Evolutionary conservation across 1,284 basidiomycete genomes (phyloP).

Genomic region (Ustilago nuda): DNA sequence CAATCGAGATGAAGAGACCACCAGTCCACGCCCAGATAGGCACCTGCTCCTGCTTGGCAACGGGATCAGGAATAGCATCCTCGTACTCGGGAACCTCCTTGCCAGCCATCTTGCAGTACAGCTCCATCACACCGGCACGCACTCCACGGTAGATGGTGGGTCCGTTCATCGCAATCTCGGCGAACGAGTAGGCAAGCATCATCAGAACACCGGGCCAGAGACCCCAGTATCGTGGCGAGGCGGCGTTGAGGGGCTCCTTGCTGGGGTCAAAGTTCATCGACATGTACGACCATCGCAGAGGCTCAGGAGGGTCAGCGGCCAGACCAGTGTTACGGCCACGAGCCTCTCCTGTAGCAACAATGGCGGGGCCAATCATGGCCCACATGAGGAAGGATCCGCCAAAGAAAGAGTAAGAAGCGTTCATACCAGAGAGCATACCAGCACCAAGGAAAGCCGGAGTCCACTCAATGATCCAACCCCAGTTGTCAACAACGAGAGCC

Average conservation of each 20-base stretch:
- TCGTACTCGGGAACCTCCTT: conserved; percentile 39
- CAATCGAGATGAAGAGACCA: conserved; percentile 73
- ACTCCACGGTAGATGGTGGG: conserved; percentile 64
- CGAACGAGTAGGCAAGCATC: conserved; percentile 69
- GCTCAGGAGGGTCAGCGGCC: conserved; percentile 22
- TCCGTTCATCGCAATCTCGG: conserved; percentile 66
- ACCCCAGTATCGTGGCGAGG: conserved; percentile 78
- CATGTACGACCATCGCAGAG: conserved; percentile 43
- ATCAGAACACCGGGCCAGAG: conserved; percentile 77
- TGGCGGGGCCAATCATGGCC: conserved; percentile 76
- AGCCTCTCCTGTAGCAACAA: conserved; percentile 70
- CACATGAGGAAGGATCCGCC: conserved; percentile 76
- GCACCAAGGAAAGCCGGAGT: conserved; percentile 79
- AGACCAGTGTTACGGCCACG: conserved; percentile 31
- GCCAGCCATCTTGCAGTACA: conserved; percentile 39
- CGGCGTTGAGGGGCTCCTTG: conserved; percentile 62
- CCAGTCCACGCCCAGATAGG: conserved; percentile 74
- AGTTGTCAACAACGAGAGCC: conserved; percentile 75
- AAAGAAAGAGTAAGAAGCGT: conserved; percentile 77
- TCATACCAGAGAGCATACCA: conserved; percentile 77
- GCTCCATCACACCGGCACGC: conserved; percentile 49
- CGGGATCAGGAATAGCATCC: conserved; percentile 53
- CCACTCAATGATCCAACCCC: conserved; percentile 70
- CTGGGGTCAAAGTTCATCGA: conserved; percentile 52
- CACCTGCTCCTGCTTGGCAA: conserved; percentile 72